These are phyloP conservation scores for Pseudopithomyces maydicus DNA, from an alignment of 2,329 filamentous ascomycete species.

Conservation along the genomic window DNA sequence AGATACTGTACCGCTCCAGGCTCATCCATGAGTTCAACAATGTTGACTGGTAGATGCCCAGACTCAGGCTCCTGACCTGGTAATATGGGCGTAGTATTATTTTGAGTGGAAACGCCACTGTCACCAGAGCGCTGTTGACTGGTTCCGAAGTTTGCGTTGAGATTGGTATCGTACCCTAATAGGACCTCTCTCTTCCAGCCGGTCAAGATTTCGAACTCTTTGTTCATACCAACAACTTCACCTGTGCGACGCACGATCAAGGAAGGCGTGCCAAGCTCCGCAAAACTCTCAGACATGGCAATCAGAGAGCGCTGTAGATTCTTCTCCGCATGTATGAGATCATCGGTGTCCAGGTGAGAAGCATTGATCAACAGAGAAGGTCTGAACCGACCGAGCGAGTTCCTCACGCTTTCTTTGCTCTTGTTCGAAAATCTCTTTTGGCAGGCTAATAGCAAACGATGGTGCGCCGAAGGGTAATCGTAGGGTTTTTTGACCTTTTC, in stretches of 20 bases:
- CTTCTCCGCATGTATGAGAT: constrained; percentile 97
- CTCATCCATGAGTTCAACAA: constrained; percentile 91
- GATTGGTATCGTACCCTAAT: constrained; percentile 82
- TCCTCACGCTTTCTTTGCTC: constrained; percentile 78
- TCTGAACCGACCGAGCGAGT: constrained; percentile 85
- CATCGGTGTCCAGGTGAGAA: constrained; percentile 83
- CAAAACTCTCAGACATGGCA: constrained; percentile 91
- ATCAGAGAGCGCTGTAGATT: constrained; percentile 91
- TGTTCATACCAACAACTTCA: constrained; percentile 92
- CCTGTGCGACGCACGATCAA: constrained; percentile 91
- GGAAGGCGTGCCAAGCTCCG: constrained; percentile 85
- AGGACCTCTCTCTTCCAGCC: constrained; percentile 92
- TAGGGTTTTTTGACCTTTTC: constrained; percentile 89
- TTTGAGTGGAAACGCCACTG: constrained; percentile 45
- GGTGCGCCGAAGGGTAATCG: constrained; percentile 87
- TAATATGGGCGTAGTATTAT: constrained; percentile 54
- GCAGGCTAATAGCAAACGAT: constrained; percentile 84
- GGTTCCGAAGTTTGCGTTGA: constrained; percentile 79
- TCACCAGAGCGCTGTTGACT: constrained; percentile 40
- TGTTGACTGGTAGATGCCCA: constrained; percentile 76
- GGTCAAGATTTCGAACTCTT: constrained; percentile 94
- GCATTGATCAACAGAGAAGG: constrained; percentile 93
- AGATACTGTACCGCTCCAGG: constrained; percentile 94
- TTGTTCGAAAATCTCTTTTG: constrained; percentile 76
- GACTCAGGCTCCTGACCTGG: constrained; percentile 38